Evolutionary conservation across 2,329 filamentous ascomycete species (phyloP).

Genomic region (Dactylellina sp.): DNA sequence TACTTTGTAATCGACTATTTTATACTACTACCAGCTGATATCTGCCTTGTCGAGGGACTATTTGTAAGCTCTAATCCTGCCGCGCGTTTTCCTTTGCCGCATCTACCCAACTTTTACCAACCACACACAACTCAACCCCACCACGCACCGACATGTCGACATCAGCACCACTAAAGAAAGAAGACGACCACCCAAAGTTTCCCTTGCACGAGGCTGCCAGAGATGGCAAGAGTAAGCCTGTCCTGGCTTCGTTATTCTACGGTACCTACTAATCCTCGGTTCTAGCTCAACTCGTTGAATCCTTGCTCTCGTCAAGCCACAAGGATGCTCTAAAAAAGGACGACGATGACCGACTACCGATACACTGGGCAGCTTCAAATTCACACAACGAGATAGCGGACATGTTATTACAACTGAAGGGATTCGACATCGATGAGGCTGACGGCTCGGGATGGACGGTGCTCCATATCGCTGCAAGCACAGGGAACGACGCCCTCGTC

Average conservation of each 20-base stretch:
- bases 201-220: conserved; percentile 52
- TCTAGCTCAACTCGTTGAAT: conserved; percentile 70
- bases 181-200: conserved; percentile 44
- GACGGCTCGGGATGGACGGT: conserved; percentile 85
- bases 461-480: conserved; percentile 82
- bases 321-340: conserved; percentile 80
- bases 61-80: conserved; percentile 41
- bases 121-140: conserved; percentile 47
- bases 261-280: conserved; percentile 12
- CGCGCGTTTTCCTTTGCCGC: conserved; percentile 46
- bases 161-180: conserved; percentile 22
- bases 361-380: conserved; percentile 93
- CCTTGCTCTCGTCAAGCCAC: conserved; percentile 81
- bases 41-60: conserved; percentile 8
- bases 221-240: conserved; percentile 51
- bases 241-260: neutral
- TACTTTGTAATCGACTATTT: conserved; percentile 32
- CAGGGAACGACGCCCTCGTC: conserved; percentile 76
- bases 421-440: conserved; percentile 83
- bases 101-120: conserved; percentile 41
- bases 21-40: neutral
- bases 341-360: conserved; percentile 85
- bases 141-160: conserved; percentile 43
- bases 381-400: conserved; percentile 81
- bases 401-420: conserved; percentile 75